phyloP scores from a whole-genome alignment of 2,329 filamentous ascomycete species.

The Diaporthe caulivora region DNA sequence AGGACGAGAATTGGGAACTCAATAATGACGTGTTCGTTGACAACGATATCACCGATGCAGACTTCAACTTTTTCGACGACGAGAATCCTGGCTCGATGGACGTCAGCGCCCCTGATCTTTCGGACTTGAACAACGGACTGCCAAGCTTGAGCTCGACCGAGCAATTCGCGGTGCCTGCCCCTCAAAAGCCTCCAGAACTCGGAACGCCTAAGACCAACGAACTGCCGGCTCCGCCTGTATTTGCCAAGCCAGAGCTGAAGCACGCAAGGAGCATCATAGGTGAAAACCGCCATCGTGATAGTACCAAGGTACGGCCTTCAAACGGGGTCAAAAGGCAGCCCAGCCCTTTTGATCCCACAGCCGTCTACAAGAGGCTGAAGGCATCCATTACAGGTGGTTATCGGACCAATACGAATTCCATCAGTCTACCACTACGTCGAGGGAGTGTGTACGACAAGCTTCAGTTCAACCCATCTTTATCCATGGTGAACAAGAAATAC shows the following conservation, averaged over 20 bases:
- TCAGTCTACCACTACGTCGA: slow-evolving; percentile 48
- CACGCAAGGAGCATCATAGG: slow-evolving; percentile 68
- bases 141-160: slow-evolving; percentile 36
- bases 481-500: slow-evolving; percentile 70
- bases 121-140: slow-evolving; percentile 44
- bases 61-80: slow-evolving; percentile 87
- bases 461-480: slow-evolving; percentile 65
- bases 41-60: slow-evolving; percentile 82
- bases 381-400: slow-evolving; percentile 56
- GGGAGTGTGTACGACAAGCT: slow-evolving; percentile 67
- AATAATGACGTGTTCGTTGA: slow-evolving; percentile 79
- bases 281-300: slow-evolving; percentile 50
- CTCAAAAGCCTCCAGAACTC: slow-evolving; percentile 40
- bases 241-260: slow-evolving; percentile 71
- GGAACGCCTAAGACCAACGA: slow-evolving; percentile 35
- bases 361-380: slow-evolving; percentile 69
- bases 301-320: slow-evolving; percentile 46
- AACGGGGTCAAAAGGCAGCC: slow-evolving; percentile 61
- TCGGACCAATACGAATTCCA: slow-evolving; percentile 43
- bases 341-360: slow-evolving; percentile 70
- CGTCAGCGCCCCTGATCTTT: slow-evolving; percentile 51
- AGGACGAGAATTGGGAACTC: slow-evolving; percentile 72
- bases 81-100: slow-evolving; percentile 63
- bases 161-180: slow-evolving; percentile 40
- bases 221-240: slow-evolving; percentile 51